These are phyloP conservation scores for Dichotomocladium elegans DNA, from an alignment of 371 early-diverging fungal species.

Conservation along the genomic window DNA sequence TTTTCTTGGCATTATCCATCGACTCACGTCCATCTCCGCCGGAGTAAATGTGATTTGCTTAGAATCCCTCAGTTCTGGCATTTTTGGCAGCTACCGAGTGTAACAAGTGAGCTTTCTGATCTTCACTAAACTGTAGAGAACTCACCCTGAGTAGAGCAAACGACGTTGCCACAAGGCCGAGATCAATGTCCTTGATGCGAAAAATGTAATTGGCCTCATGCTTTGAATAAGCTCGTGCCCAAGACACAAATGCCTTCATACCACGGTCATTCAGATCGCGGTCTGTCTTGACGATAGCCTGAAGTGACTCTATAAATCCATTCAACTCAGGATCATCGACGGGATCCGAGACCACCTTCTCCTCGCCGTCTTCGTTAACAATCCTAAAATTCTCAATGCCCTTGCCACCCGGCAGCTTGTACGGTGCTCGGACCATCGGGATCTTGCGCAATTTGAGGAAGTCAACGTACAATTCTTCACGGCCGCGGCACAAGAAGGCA, in stretches of 20 bases:
- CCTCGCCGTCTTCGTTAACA: slow-evolving; percentile 15
- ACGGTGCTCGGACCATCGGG: slow-evolving; percentile 57
- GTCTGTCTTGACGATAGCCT: slow-evolving; percentile 58
- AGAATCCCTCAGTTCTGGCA: slow-evolving; percentile 83
- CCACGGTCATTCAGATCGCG: slow-evolving; percentile 73
- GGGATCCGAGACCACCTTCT: slow-evolving; percentile 33
- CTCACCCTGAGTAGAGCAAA: slow-evolving; percentile 69
- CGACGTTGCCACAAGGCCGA: slow-evolving; percentile 67
- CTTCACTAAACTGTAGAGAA: not conserved
- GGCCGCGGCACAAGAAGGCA: slow-evolving; percentile 70
- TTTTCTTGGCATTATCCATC: not conserved
- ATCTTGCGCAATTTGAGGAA: slow-evolving; percentile 87
- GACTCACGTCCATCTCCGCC: slow-evolving; percentile 50
- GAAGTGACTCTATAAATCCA: slow-evolving; percentile 45
- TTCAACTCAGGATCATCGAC: slow-evolving; percentile 46
- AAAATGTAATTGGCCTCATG: slow-evolving; percentile 94
- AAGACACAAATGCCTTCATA: slow-evolving; percentile 88
- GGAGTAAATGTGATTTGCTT: slow-evolving; percentile 45
- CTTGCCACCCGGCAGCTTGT: slow-evolving; percentile 29
- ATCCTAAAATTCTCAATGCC: slow-evolving; percentile 14
- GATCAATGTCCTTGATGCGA: slow-evolving; percentile 77
- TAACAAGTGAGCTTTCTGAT: not conserved
- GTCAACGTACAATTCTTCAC: slow-evolving; percentile 89
- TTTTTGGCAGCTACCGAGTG: slow-evolving; percentile 72
- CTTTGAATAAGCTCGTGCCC: slow-evolving; percentile 84